A percentile compares a stretch with the other conserved stretches of the same genome.
Evolutionary conservation across 2,329 filamentous ascomycete genomes (phyloP).

Genomic region (Pyricularia pennisetigena): DNA sequence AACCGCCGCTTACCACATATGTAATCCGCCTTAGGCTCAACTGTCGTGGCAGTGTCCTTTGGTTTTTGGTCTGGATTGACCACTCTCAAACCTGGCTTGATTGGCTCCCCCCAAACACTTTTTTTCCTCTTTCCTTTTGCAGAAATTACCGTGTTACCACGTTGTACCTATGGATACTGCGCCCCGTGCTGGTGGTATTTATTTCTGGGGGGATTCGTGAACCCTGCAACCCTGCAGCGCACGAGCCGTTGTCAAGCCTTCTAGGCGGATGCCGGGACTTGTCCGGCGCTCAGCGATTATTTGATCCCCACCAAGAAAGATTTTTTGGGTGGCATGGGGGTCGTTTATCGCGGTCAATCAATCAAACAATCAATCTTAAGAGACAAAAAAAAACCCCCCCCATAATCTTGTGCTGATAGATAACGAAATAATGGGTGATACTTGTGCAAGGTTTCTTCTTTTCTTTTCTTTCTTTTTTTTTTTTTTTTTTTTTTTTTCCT

Average conservation of each 20-base stretch:
- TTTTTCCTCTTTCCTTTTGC: not conserved
- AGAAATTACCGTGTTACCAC: not conserved
- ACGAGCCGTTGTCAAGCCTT: not conserved
- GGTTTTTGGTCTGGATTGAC: not conserved
- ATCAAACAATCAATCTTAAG: not conserved
- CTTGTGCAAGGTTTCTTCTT: not conserved
- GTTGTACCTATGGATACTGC: not conserved
- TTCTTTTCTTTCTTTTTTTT: too few relatives aligned
- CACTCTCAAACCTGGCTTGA: not conserved
- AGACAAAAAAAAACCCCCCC: too few relatives aligned
- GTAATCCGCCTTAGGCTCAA: not conserved
- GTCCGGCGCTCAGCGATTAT: not conserved
- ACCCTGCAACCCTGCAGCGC: not conserved
- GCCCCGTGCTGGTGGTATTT: not conserved
- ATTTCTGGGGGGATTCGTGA: not conserved
- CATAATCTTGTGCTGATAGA: not conserved
- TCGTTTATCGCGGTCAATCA: not conserved
- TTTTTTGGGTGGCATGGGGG: not conserved
- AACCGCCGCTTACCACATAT: too few relatives aligned
- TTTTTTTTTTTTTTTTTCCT: too few relatives aligned
- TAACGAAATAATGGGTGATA: not conserved
- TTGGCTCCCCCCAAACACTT: too few relatives aligned
- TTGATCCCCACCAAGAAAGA: not conserved
- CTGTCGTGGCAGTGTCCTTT: not conserved
- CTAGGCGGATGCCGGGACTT: not conserved